Base-by-base conservation (phyloP, 441 rosid species). In the Croton setiger region DNA sequence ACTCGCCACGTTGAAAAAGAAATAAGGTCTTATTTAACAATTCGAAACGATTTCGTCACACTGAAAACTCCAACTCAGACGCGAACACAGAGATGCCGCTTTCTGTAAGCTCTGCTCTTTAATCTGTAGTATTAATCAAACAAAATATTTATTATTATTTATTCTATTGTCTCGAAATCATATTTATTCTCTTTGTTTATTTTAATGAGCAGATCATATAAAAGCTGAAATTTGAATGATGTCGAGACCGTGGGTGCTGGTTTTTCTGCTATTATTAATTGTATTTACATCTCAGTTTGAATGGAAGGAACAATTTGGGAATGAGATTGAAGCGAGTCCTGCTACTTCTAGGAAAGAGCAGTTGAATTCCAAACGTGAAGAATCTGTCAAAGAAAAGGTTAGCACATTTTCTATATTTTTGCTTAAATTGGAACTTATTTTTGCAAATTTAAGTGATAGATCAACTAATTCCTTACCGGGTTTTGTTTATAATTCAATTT, bases 221-320 rank as follows among this genome's bases (percentile, higher is more conserved):
- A 55, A 47, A 57, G 68, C 21, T 33, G 53, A 8, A 21, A 17
- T 48, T 41, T 12, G 45, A 60, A 71, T 58, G 33, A 88, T 88
- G 97, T 74, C 86, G 68, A 84, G 91, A 72, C 88, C 90, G 15
- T 87, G 85, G 92, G 79, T 91, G 54, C 82, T 91, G 68, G 83
- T 88, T 62, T 78, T 83, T 71, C 75, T 91, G 69, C 79, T 91
- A 10, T 72, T 88, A 72, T 63, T 91, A 44, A 73, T 91, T 48
- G 87, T 87, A 37, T 78, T 86, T 58, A 84, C 88, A 41, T 88
- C 92, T 27, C 94, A 88, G 71, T 79, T 88, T 35, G 92, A 91
- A 79, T 91, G 97, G 94, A 87, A 87, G 71, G 88, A 87, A 49
- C 94, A 86, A 67, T 76, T 87, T 20, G 88, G 76, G 39, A 78